phyloP scores from a whole-genome alignment of 2,329 filamentous ascomycete species.

The Malbranchea cinnamomea region DNA sequence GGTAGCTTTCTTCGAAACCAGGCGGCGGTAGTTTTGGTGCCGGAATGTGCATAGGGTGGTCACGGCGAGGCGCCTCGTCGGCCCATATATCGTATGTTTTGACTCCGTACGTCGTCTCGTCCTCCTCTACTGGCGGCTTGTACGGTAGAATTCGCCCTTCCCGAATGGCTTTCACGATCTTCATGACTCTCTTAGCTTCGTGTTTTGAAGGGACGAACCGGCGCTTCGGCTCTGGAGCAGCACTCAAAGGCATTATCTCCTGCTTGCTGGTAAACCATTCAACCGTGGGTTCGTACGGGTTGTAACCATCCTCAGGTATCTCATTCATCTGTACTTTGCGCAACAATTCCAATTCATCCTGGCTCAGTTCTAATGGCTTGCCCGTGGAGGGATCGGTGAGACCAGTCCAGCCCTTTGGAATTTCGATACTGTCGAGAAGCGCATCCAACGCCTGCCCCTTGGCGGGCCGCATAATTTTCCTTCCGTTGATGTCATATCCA shows the following conservation, averaged over 20 bases:
- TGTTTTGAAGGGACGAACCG: conserved; percentile 94
- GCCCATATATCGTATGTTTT: conserved; percentile 86
- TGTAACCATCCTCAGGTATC: conserved; percentile 71
- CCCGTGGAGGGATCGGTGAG: conserved; percentile 88
- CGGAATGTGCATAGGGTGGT: conserved; percentile 86
- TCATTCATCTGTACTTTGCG: conserved; percentile 82
- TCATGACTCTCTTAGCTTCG: conserved; percentile 91
- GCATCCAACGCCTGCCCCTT: conserved; percentile 88
- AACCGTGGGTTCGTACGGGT: conserved; percentile 86
- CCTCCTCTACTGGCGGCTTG: conserved; percentile 57
- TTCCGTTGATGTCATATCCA: conserved; percentile 97
- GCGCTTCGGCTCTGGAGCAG: conserved; percentile 88
- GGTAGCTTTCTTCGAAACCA: conserved; percentile 90
- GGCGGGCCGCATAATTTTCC: conserved; percentile 91
- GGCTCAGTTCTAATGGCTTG: conserved; percentile 74
- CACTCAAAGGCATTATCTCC: conserved; percentile 88
- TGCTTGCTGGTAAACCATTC: conserved; percentile 86
- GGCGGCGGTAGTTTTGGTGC: conserved; percentile 88
- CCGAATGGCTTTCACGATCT: conserved; percentile 87
- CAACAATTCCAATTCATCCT: conserved; percentile 77
- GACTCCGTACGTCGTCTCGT: conserved; percentile 57
- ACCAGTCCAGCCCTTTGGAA: conserved; percentile 95
- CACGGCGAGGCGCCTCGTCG: conserved; percentile 66
- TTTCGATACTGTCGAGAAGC: conserved; percentile 85
- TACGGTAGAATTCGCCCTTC: conserved; percentile 91